Conservation (phyloP, 1,139 yeast species). For the Debaryomycetaceae sp. region DNA sequence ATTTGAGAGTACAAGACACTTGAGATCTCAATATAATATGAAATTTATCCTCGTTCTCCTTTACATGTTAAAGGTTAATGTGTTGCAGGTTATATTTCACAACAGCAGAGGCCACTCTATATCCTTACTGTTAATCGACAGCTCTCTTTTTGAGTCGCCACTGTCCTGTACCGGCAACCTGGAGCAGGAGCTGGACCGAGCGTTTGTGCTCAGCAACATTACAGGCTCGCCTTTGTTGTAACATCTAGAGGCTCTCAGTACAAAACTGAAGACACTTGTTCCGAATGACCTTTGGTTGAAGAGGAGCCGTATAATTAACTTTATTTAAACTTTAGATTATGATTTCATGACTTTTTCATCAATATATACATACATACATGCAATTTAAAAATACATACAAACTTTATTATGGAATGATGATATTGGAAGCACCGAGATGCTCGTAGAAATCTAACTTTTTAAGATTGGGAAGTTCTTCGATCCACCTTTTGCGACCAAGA, state of each 20-base stretch:
- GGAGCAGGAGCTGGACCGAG: slow-evolving; percentile 18
- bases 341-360: neutral
- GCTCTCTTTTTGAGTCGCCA: slow-evolving; percentile 33
- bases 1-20: too few relatives aligned
- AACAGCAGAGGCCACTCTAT: slow-evolving; percentile 34
- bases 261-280: too few relatives aligned
- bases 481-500: slow-evolving; percentile 34
- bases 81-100: slow-evolving; percentile 35
- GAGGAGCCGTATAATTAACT: too few relatives aligned
- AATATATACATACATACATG: too few relatives aligned
- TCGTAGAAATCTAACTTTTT: slow-evolving; percentile 28
- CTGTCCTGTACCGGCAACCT: slow-evolving; percentile 23
- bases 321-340: neutral
- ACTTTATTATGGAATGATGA: slow-evolving; percentile 1
- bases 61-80: slow-evolving; percentile 36
- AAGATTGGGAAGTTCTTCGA: slow-evolving; percentile 22
- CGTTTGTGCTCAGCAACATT: slow-evolving; percentile 20
- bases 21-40: slow-evolving; percentile 19
- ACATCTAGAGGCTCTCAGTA: too few relatives aligned
- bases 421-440: slow-evolving; percentile 17
- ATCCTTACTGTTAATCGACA: slow-evolving; percentile 31
- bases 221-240: slow-evolving; percentile 26
- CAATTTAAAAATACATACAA: neutral
- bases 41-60: slow-evolving; percentile 31
- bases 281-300: too few relatives aligned